Evolutionary conservation across 208 protist genomes (phyloP).

Genomic region (Crithidia bombi): DNA sequence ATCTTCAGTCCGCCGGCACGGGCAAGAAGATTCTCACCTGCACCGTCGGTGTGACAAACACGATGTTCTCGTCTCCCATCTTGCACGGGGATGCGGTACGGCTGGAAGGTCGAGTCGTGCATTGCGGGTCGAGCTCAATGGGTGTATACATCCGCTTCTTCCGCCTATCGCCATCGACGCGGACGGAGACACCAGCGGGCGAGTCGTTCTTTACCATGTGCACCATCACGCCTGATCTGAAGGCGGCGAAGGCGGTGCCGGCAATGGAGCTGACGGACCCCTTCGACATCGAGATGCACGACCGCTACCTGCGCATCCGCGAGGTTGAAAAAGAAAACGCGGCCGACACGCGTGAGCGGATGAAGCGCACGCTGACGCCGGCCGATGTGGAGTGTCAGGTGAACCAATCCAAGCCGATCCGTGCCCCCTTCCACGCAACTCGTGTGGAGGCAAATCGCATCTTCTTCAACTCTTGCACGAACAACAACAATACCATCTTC

Average conservation of each 20-base stretch:
- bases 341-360: conserved; percentile 17
- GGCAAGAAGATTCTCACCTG: conserved; percentile 48
- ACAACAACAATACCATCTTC: conserved; percentile 94
- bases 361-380: conserved; percentile 34
- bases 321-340: conserved; percentile 44
- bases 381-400: conserved; percentile 65
- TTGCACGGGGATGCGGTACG: conserved; percentile 87
- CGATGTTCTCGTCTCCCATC: conserved; percentile 79
- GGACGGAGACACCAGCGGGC: conserved; percentile 60
- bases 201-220: conserved; percentile 93
- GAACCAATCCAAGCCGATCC: conserved; percentile 61
- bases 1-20: conserved; percentile 25
- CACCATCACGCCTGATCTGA: conserved; percentile 74
- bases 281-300: conserved; percentile 64
- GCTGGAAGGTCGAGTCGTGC: conserved; percentile 75
- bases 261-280: conserved; percentile 74
- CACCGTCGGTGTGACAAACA: conserved; percentile 88
- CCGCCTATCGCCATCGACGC: conserved; percentile 67
- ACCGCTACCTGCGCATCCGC: conserved; percentile 67
- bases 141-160: conserved; percentile 85
- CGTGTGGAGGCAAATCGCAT: conserved; percentile 74
- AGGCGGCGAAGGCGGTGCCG: conserved; percentile 81
- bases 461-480: conserved; percentile 86
- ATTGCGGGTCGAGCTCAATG: conserved; percentile 83
- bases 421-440: conserved; percentile 62